phyloP scores from a whole-genome alignment of 2,329 filamentous ascomycete species.

The Periconia sp. region DNA sequence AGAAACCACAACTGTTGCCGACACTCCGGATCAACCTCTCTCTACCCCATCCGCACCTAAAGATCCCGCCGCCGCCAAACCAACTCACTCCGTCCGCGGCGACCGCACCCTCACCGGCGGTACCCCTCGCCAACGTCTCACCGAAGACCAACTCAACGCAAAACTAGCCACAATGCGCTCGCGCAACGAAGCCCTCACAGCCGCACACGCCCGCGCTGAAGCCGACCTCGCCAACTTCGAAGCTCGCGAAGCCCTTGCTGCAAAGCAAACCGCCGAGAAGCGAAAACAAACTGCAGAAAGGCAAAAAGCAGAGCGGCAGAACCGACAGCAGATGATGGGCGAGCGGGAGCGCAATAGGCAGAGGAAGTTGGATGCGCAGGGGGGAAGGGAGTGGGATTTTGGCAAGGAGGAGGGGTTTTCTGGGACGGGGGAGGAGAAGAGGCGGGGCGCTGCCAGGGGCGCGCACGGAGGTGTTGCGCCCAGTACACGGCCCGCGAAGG shows the following conservation, averaged over 20 bases:
- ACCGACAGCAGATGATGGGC: constrained; percentile 65
- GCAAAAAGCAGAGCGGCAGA: constrained; percentile 55
- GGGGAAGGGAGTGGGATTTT: constrained; percentile 67
- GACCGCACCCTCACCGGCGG: constrained; percentile 42
- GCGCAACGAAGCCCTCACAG: constrained; percentile 64
- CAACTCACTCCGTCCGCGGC: constrained; percentile 37
- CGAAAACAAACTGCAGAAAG: constrained; percentile 43
- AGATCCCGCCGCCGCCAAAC: constrained; percentile 23
- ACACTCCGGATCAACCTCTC: constrained; percentile 7
- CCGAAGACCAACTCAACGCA: constrained; percentile 66
- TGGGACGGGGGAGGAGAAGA: constrained; percentile 48
- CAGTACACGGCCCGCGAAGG: constrained; percentile 33
- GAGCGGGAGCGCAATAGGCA: constrained; percentile 67
- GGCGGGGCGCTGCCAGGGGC: constrained; percentile 55
- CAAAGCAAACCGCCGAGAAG: constrained; percentile 53
- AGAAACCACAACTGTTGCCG: constrained; percentile 11
- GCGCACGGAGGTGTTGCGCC: constrained; percentile 58
- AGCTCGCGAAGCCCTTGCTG: constrained; percentile 66
- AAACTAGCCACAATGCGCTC: constrained; percentile 67
- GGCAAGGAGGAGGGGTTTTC: constrained; percentile 65
- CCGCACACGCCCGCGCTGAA: constrained; percentile 69
- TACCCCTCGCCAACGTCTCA: constrained; percentile 53
- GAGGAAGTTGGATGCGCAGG: constrained; percentile 64
- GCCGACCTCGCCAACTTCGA: constrained; percentile 70
- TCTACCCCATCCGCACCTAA: constrained; percentile 22